These are phyloP conservation scores for Hortiboletus flavorubellus DNA, from an alignment of 768 basidiomycete genomes.

Conservation along the genomic window DNA sequence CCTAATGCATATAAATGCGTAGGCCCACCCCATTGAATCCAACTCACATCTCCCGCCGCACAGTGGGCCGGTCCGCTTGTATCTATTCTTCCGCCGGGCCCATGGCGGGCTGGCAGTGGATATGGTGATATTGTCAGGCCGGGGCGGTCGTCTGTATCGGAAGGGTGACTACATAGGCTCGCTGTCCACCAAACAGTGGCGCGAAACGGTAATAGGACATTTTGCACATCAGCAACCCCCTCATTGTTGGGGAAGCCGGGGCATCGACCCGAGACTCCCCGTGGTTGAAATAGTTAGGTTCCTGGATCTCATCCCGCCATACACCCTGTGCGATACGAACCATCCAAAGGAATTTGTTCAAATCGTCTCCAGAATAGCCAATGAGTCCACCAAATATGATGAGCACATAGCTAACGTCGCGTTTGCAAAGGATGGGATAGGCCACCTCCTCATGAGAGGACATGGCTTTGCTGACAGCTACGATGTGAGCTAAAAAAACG, in stretches of 20 bases:
- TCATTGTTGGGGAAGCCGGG: slow-evolving; percentile 81
- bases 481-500: slow-evolving; percentile 74
- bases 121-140: no score
- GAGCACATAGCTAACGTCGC: slow-evolving; percentile 96
- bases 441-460: slow-evolving; percentile 90
- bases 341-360: slow-evolving; percentile 99
- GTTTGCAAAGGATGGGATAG: slow-evolving; percentile 94
- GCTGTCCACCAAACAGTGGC: slow-evolving; percentile 78
- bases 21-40: no score
- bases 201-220: slow-evolving; percentile 97
- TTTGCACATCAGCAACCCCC: slow-evolving; percentile 97
- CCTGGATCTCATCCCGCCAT: slow-evolving; percentile 98
- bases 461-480: slow-evolving; percentile 99
- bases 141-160: no score
- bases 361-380: slow-evolving; percentile 97
- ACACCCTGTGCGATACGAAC: slow-evolving; percentile 92
- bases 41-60: no score
- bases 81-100: no score
- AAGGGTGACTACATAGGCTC: no score
- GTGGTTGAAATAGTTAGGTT: slow-evolving; percentile 89
- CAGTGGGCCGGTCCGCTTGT: no score
- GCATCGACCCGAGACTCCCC: slow-evolving; percentile 96
- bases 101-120: no score
- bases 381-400: slow-evolving; percentile 96
- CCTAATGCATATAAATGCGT: no score